Evolutionary conservation across 768 basidiomycete genomes (phyloP), one percentile per base, ranked within the genome.

Genomic region (Boletus rex-veris): DNA sequence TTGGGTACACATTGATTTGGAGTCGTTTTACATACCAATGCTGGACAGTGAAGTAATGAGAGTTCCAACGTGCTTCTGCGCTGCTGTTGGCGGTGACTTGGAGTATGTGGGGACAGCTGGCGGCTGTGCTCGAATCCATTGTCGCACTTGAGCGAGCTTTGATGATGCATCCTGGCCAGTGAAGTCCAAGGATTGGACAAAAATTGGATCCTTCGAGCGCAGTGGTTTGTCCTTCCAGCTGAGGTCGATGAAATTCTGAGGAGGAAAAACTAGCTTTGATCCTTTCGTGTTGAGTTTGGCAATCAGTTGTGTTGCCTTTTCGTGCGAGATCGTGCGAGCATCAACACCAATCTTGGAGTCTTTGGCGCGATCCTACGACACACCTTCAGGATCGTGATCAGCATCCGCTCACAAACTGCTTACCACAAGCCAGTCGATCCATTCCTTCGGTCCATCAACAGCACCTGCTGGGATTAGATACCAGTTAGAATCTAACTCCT

Each of bases 211-310:
- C 57, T 75, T 80, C 10, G 88, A 82, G 54, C 88, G 86, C 4
- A 73, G 47, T 1, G 91, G 91, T 58, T 91, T 88, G 40, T 85
- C 81, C 57, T 80, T 81, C 91, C 93, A 94, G 40, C 86, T 74
- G 3, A 88, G 75, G 66, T 96, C 93, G 45, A 95, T 73, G 35
- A 93, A 77, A 68, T 96, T 96, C 67, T 90, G 83, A 10, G 87
- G 80, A 0, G 91, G 91, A 60, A 86, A 93, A 18, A 86, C 77
- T 54, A 95, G 76, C 68, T 86, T 88, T 16, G 86, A 83, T 48
- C 74, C 75, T 48, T 78, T 77, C 40, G 73, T 39, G 18, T 68
- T 69, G 8, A 92, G 76, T 58, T 81, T 82, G 41, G 76, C 63
- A 55, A 81, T 83, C 50, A 93, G 73, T 41, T 76, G 71, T 10